Conservation (phyloP, 2,329 filamentous ascomycete genomes). For the Akanthomyces lecanii region DNA sequence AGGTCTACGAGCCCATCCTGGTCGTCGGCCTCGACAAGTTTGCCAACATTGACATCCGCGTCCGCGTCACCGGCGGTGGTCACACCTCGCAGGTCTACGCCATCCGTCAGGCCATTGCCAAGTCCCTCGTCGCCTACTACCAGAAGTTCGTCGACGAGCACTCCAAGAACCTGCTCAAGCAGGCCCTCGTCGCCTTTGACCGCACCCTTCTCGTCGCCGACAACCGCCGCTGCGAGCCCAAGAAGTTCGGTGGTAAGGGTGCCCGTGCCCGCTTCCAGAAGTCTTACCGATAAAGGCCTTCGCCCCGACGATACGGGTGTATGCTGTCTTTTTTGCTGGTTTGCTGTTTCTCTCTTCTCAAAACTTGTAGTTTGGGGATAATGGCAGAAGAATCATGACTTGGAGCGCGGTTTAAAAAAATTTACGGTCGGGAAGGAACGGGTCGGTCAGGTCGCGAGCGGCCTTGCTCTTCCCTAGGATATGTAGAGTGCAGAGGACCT, state of each 20-base stretch:
- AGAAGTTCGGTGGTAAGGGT: constrained; percentile 95
- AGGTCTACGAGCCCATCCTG: constrained; percentile 98
- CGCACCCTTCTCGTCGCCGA: constrained; percentile 97
- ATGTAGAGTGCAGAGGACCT: constrained; percentile 14
- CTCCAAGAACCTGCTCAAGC: constrained; percentile 99
- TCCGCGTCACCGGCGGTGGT: constrained; percentile 94
- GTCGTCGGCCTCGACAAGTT: constrained; percentile 98
- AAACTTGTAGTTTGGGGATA: not conserved
- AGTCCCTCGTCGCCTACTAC: constrained; percentile 78
- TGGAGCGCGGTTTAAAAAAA: constrained; percentile 10
- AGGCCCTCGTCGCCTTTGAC: constrained; percentile 92
- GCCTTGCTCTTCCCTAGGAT: not conserved
- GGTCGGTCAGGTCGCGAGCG: not conserved
- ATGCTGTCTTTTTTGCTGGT: constrained; percentile 2
- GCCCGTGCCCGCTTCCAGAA: constrained; percentile 97
- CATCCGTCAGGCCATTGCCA: constrained; percentile 97
- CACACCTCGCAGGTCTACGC: constrained; percentile 97
- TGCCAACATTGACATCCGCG: constrained; percentile 92
- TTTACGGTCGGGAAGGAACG: not conserved
- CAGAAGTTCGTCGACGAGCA: constrained; percentile 99
- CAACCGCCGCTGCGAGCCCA: constrained; percentile 98
- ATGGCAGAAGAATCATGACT: constrained; percentile 3
- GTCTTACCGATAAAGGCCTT: constrained; percentile 82
- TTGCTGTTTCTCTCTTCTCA: not conserved
- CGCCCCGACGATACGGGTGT: not conserved